Evolutionary conservation across 768 basidiomycete species (phyloP).

Genomic region (Polyporus arcularius): DNA sequence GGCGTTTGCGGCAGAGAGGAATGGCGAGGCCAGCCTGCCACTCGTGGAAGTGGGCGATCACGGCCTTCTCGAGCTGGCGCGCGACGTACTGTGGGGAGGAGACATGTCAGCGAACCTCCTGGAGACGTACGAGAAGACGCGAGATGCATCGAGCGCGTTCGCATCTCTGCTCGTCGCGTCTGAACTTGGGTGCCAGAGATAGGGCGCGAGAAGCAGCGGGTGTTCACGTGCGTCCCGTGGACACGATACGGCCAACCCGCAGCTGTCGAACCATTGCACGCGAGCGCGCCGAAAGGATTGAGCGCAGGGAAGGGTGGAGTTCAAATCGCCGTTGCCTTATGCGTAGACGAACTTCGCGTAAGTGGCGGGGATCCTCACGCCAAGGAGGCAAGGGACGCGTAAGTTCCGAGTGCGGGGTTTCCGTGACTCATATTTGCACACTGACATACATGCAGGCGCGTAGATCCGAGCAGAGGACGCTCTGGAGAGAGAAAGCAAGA

Average conservation of each 20-base stretch:
- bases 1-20: conserved; percentile 91
- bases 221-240: conserved; percentile 2
- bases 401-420: background rate
- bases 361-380: background rate
- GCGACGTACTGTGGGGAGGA: conserved; percentile 63
- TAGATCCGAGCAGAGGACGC: conserved; percentile 4
- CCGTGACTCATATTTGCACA: background rate
- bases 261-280: background rate
- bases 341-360: background rate
- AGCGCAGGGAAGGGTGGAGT: background rate
- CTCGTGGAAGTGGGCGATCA: conserved; percentile 98
- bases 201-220: background rate
- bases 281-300: background rate
- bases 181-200: background rate
- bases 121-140: background rate
- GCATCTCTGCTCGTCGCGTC: background rate
- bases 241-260: background rate
- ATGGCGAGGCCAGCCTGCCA: conserved; percentile 99
- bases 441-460: background rate
- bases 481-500: conserved; percentile 8
- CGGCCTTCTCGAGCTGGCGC: conserved; percentile 79
- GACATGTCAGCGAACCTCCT: background rate
- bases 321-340: conserved; percentile 1
- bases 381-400: background rate
- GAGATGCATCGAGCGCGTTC: background rate